Conservation (phyloP, 345 rosid genomes). For the Gossypium raimondii region DNA sequence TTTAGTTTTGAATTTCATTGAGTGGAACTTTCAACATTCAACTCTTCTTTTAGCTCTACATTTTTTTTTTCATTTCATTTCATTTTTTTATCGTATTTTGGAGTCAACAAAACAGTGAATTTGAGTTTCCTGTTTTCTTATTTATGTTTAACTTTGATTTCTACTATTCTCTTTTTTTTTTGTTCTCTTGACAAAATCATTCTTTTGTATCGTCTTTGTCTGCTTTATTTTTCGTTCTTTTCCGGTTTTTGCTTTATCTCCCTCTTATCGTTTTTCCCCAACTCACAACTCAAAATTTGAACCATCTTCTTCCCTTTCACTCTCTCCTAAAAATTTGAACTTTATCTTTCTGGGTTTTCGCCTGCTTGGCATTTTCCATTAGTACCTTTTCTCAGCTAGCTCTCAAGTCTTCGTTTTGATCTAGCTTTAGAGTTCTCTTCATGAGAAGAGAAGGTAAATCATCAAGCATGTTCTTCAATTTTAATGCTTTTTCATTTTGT, state of each 20-base stretch:
- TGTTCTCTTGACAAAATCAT: slow-evolving; percentile 33
- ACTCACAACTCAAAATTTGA: not conserved
- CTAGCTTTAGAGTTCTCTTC: slow-evolving; percentile 15
- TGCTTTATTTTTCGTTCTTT: slow-evolving; percentile 40
- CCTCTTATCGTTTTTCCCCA: slow-evolving; percentile 20
- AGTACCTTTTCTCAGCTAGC: not conserved
- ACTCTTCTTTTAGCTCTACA: not conserved
- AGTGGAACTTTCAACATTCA: not conserved
- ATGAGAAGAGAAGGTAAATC: slow-evolving; percentile 22
- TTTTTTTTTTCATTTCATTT: too few relatives aligned
- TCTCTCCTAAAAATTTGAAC: not conserved
- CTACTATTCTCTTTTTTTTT: slow-evolving; percentile 11
- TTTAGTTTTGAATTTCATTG: not conserved
- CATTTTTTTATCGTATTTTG: not conserved
- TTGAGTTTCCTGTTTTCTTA: not conserved
- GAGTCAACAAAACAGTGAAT: slow-evolving; percentile 2
- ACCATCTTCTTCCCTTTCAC: not conserved
- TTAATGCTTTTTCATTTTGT: not conserved
- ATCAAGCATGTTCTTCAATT: slow-evolving; percentile 8
- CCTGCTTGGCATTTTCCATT: not conserved
- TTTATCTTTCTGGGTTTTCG: not conserved
- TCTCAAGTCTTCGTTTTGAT: slow-evolving; percentile 11
- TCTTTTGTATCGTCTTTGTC: slow-evolving; percentile 41
- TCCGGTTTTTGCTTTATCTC: slow-evolving; percentile 31
- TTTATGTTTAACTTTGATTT: slow-evolving; percentile 21